Evolutionary conservation across 1,139 yeast species (phyloP).

Genomic region (Hemisphaericaspora xylanilytica): DNA sequence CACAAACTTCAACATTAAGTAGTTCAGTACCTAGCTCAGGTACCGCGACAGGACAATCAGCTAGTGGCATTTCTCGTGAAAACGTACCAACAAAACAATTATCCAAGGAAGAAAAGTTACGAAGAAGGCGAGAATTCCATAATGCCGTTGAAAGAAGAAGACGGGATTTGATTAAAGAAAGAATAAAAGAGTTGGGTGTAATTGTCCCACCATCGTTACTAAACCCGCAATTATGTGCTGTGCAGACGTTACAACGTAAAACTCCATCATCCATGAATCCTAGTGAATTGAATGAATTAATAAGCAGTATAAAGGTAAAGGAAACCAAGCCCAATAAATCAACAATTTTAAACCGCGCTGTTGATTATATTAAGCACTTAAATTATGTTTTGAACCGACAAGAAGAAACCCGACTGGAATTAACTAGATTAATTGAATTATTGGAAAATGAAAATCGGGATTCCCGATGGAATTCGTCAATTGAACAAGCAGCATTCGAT

Average conservation of each 20-base stretch:
- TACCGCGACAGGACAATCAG: not conserved
- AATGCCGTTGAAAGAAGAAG: conserved; percentile 81
- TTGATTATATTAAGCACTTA: conserved; percentile 63
- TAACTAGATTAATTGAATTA: conserved; percentile 8
- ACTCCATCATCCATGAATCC: conserved; percentile 24
- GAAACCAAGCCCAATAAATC: conserved; percentile 74
- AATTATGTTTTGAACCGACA: conserved; percentile 41
- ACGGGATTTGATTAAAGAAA: conserved; percentile 72
- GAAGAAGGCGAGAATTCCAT: conserved; percentile 72
- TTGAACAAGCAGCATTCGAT: conserved; percentile 1
- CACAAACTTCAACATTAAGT: conserved; percentile 12
- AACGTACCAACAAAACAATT: conserved; percentile 41
- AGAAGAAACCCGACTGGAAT: conserved; percentile 13
- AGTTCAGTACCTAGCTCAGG: conserved; percentile 13
- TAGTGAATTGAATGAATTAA: conserved; percentile 36
- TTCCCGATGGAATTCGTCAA: not conserved
- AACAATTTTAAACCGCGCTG: conserved; percentile 63
- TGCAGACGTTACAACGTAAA: conserved; percentile 45
- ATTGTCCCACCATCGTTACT: conserved; percentile 71
- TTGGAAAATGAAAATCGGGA: conserved; percentile 7
- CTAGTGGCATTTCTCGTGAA: conserved; percentile 7
- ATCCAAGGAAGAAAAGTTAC: conserved; percentile 66
- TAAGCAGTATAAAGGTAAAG: conserved; percentile 46
- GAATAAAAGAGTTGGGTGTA: conserved; percentile 68
- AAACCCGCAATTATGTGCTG: conserved; percentile 48